Conservation (phyloP, 108 stramenopile species). For the Skeletonema menzelii region DNA sequence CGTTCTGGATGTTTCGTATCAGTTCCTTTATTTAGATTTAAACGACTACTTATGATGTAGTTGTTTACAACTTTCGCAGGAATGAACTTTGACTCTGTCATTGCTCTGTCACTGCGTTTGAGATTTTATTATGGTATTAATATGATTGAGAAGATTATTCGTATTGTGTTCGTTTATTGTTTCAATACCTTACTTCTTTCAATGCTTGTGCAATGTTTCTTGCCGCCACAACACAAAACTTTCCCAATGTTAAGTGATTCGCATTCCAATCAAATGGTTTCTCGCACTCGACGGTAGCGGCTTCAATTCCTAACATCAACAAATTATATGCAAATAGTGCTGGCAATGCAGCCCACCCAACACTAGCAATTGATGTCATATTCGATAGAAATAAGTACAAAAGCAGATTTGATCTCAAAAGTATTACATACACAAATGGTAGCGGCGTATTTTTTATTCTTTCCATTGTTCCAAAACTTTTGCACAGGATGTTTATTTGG, state of each 20-base stretch:
- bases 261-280: constrained; percentile 32
- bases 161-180: background rate
- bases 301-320: constrained; percentile 49
- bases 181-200: constrained; percentile 19
- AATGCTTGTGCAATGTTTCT: constrained; percentile 34
- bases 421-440: constrained; percentile 71
- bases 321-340: constrained; percentile 28
- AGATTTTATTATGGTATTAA: too few species aligned
- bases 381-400: constrained; percentile 59
- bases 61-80: too few species aligned
- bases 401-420: constrained; percentile 70
- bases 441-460: constrained; percentile 74
- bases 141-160: too few species aligned
- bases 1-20: too few species aligned
- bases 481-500: constrained; percentile 44
- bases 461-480: constrained; percentile 68
- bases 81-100: too few species aligned
- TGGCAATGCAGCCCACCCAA: constrained; percentile 50
- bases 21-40: too few species aligned
- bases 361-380: constrained; percentile 24
- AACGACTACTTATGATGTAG: too few species aligned
- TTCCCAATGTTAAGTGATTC: constrained; percentile 50
- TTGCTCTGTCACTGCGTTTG: too few species aligned
- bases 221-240: constrained; percentile 14
- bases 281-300: constrained; percentile 52